Percentiles rank a stretch among this genome's conserved stretches.
Evolutionary conservation across 2,329 filamentous ascomycete genomes (phyloP).

Genomic region (Alternaria arbusti): DNA sequence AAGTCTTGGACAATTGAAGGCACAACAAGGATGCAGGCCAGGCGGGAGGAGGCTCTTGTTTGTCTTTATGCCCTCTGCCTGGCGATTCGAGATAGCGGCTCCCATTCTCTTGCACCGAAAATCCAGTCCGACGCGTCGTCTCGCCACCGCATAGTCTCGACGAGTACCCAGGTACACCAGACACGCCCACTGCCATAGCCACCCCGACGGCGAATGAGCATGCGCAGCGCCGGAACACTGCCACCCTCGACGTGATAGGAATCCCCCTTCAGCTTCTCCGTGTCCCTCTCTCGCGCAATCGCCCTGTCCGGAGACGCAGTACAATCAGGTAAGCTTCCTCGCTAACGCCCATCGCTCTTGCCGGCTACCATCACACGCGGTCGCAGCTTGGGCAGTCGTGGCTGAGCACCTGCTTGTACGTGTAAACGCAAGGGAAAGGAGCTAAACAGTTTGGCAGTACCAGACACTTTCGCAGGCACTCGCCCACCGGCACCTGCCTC

Average conservation of each 20-base stretch:
- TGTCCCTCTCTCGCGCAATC: background rate
- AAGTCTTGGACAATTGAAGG: background rate
- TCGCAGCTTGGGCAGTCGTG: background rate
- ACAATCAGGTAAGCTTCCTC: background rate
- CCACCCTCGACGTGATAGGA: slow-evolving; percentile 5
- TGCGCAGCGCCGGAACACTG: slow-evolving; percentile 12
- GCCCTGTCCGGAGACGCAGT: slow-evolving; percentile 2
- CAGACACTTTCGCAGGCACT: background rate
- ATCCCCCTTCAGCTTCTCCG: slow-evolving; percentile 2
- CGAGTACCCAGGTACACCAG: background rate
- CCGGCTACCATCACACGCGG: background rate
- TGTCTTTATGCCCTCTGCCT: background rate
- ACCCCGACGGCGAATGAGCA: slow-evolving; percentile 10
- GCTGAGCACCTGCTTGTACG: background rate
- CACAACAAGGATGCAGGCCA: slow-evolving; percentile 2
- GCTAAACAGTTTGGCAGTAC: slow-evolving; percentile 1
- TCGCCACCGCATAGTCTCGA: background rate
- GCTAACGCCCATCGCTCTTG: slow-evolving; percentile 5
- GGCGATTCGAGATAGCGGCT: background rate
- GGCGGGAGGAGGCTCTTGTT: background rate
- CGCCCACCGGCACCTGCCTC: slow-evolving; percentile 9
- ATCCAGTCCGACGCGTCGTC: background rate
- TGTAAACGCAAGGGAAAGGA: background rate
- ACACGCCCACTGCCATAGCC: slow-evolving; percentile 2
- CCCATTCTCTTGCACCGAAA: background rate